phyloP scores from a whole-genome alignment of 768 basidiomycete genomes.

The Daedalea quercina region DNA sequence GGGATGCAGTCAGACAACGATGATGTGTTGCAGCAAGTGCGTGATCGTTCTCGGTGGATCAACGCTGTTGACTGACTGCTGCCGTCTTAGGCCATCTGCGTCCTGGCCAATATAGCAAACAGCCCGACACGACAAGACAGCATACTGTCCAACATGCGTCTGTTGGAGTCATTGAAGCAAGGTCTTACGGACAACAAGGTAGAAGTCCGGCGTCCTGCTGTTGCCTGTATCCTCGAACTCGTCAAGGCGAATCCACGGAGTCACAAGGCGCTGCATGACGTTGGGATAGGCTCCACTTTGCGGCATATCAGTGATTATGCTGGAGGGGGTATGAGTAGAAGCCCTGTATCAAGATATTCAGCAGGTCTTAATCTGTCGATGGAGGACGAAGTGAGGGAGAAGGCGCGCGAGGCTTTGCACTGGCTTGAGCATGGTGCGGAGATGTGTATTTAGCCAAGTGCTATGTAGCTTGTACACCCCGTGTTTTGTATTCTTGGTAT shows the following conservation, averaged over 20 bases:
- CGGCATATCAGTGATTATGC: conserved; percentile 36
- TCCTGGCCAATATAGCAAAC: conserved; percentile 67
- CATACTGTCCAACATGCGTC: conserved; percentile 43
- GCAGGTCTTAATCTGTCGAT: conserved; percentile 32
- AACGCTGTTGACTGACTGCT: not conserved
- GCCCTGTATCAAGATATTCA: conserved; percentile 21
- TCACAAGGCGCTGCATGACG: conserved; percentile 33
- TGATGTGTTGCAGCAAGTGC: conserved; percentile 48
- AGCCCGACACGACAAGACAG: conserved; percentile 41
- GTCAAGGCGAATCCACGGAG: conserved; percentile 33
- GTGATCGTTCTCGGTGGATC: conserved; percentile 1
- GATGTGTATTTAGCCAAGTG: not conserved
- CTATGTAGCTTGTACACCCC: not conserved
- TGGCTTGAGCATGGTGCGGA: conserved; percentile 9
- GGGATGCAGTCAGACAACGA: conserved; percentile 48
- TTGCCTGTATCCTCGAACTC: conserved; percentile 53
- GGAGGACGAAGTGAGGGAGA: conserved; percentile 54
- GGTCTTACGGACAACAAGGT: conserved; percentile 55
- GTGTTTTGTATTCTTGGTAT: not conserved
- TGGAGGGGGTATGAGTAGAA: conserved; percentile 19
- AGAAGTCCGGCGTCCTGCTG: conserved; percentile 54
- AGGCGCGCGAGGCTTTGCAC: conserved; percentile 52
- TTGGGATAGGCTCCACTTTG: conserved; percentile 39
- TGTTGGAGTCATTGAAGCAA: conserved; percentile 47
- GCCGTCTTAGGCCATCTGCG: conserved; percentile 41